Conservation (phyloP, 176 grass and related monocot genomes). For the Stipa capillata region DNA sequence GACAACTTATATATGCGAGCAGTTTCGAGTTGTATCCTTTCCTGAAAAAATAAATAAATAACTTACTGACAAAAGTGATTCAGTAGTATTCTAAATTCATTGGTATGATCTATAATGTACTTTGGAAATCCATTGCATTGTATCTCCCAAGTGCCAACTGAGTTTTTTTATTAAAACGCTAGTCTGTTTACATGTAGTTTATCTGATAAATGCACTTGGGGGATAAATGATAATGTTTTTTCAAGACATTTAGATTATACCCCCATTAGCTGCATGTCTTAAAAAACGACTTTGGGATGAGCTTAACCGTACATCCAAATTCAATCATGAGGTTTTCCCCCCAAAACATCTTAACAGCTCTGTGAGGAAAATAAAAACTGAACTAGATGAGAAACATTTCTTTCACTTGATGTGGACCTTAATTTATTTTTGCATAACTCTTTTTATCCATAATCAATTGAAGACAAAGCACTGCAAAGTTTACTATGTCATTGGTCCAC, state of each 20-base stretch:
- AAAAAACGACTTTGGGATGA: not conserved
- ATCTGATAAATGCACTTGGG: not conserved
- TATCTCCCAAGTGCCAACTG: not conserved
- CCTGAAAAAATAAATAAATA: slow-evolving; percentile 48
- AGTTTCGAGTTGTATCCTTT: slow-evolving; percentile 96
- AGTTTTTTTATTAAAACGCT: not conserved
- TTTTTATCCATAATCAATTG: not conserved
- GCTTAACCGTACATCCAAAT: not conserved
- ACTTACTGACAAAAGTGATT: slow-evolving; percentile 23
- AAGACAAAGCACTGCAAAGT: not conserved
- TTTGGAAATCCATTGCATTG: not conserved
- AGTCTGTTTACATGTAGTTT: slow-evolving; percentile 12
- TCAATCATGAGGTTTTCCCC: not conserved
- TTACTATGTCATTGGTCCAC: not conserved
- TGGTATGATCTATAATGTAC: slow-evolving; percentile 2
- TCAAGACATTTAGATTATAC: not conserved
- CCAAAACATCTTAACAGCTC: not conserved
- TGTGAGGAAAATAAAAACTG: not conserved
- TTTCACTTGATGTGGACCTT: not conserved
- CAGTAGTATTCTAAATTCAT: not conserved
- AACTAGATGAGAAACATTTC: not conserved
- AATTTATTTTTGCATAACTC: not conserved
- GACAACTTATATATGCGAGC: slow-evolving; percentile 94
- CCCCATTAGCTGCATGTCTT: slow-evolving; percentile 12
- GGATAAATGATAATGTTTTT: not conserved